Evolutionary conservation across 306 rosid genomes (phyloP), one percentile per base, ranked within the genome.

Genomic region (Vigna nakashimae): DNA sequence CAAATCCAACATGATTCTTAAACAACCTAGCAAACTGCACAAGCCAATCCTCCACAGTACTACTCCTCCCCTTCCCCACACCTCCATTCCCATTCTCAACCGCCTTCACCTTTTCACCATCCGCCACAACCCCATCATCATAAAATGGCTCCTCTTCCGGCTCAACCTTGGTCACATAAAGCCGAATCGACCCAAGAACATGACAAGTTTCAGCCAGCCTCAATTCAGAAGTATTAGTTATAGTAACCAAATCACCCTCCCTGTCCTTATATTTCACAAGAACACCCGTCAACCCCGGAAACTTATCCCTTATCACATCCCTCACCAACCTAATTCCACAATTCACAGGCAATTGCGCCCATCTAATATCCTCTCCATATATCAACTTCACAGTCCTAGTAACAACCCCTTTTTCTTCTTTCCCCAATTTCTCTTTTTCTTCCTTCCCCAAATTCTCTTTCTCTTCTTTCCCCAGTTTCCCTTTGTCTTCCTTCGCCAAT

Each of bases 1-100:
- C 98, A 56, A 94, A 91, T 46, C 97, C 98, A 69, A 94, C 97
- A 75, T 92, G 97, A 80, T 94, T 94, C 90, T 94, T 94, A 87
- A 94, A 94, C 85, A 94, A 57, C 82, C 96, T 80, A 4, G 98
- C 98, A 83, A 94, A 94, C 82, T 92, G 98, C 28, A 94, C 75
- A 79, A 94, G 90, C 98, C 98, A 94, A 36, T 94, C 97, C 89
- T 94, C 97, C 36, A 90, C 76, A 49, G 79, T 80, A 71, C 83
- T 84, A 71, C 82, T 83, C 71, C 24, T 24, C 73, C 38, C 81
- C 2, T 81, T 85, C 30, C 58, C 74, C 12, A n/a, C 76, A 40
- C 76, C 84, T 52, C 78, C 58, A 78, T 43, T 87, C 68, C 84
- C 90, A 80, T 87, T 85, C 83, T 75, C 82, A 36, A 74, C 73